A percentile compares a stretch with the other conserved stretches of the same genome.
Evolutionary conservation across 2,329 filamentous ascomycete species (phyloP).

Genomic region (Monilinia laxa): DNA sequence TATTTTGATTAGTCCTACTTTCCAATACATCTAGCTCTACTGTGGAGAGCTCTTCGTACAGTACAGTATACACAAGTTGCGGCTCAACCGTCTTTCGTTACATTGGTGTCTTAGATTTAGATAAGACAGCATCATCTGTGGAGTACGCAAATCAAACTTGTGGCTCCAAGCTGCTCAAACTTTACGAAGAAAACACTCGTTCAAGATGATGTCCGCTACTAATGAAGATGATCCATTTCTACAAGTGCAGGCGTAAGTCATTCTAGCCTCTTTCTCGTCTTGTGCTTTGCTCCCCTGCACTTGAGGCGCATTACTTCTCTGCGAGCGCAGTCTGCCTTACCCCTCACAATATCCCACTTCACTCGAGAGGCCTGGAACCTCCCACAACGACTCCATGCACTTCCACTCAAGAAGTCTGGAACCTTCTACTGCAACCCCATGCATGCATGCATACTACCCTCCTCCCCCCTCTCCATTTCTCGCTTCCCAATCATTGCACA

Average conservation of each 20-base stretch:
- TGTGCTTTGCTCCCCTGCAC: constrained; percentile 10
- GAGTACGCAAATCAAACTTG: background rate
- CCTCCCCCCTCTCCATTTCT: background rate
- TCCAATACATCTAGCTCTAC: background rate
- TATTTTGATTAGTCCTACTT: background rate
- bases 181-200: background rate
- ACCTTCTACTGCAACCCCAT: background rate
- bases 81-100: constrained; percentile 12
- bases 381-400: background rate
- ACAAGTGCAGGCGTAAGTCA: constrained; percentile 65
- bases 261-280: constrained; percentile 6
- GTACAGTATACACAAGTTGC: background rate
- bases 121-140: constrained; percentile 9
- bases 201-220: constrained; percentile 64
- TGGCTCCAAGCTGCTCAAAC: background rate
- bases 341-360: constrained; percentile 2
- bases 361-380: background rate
- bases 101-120: constrained; percentile 11
- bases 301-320: background rate
- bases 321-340: constrained; percentile 16
- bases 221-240: constrained; percentile 70
- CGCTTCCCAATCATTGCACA: constrained; percentile 1
- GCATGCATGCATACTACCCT: constrained; percentile 2
- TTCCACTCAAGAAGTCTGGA: background rate
- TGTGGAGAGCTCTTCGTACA: constrained; percentile 11